phyloP scores from a whole-genome alignment of 1,139 yeast genomes.

The Zygoascus sp. region DNA sequence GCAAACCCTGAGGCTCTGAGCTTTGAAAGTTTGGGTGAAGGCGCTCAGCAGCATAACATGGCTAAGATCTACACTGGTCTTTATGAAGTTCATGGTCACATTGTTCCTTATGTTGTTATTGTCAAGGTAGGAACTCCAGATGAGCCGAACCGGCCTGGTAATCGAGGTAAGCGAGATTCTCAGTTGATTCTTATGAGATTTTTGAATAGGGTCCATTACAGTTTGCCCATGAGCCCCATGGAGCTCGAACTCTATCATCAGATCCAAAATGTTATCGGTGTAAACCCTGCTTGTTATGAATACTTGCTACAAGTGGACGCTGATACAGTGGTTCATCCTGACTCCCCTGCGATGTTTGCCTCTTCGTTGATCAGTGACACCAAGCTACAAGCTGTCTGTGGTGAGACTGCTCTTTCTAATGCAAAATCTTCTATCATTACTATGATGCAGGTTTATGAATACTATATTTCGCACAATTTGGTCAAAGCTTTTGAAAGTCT shows the following conservation, averaged over 20 bases:
- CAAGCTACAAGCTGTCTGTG: constrained; percentile 40
- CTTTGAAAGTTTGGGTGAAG: constrained; percentile 41
- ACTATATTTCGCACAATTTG: constrained; percentile 42
- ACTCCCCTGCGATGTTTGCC: constrained; percentile 36
- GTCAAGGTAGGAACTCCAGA: constrained; percentile 43
- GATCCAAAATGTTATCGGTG: constrained; percentile 41
- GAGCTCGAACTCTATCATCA: constrained; percentile 42
- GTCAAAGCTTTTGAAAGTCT: constrained; percentile 41
- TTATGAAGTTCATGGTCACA: constrained; percentile 42
- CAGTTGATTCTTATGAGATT: constrained; percentile 41
- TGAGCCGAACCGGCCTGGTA: constrained; percentile 41
- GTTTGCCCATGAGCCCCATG: constrained; percentile 40
- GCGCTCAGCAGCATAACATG: constrained; percentile 39
- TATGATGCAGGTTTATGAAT: constrained; percentile 44
- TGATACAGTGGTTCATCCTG: constrained; percentile 39
- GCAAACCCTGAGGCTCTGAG: constrained; percentile 39
- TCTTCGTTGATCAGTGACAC: constrained; percentile 37
- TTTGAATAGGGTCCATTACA: constrained; percentile 40
- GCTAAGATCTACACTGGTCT: constrained; percentile 41
- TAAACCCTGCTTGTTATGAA: constrained; percentile 42
- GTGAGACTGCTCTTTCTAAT: constrained; percentile 41
- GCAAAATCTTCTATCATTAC: constrained; percentile 39
- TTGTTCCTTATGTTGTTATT: constrained; percentile 41
- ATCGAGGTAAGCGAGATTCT: constrained; percentile 44
- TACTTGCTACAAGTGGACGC: constrained; percentile 43